Conservation (phyloP, 2,329 filamentous ascomycete genomes). For the Pseudogymnoascus sp. region DNA sequence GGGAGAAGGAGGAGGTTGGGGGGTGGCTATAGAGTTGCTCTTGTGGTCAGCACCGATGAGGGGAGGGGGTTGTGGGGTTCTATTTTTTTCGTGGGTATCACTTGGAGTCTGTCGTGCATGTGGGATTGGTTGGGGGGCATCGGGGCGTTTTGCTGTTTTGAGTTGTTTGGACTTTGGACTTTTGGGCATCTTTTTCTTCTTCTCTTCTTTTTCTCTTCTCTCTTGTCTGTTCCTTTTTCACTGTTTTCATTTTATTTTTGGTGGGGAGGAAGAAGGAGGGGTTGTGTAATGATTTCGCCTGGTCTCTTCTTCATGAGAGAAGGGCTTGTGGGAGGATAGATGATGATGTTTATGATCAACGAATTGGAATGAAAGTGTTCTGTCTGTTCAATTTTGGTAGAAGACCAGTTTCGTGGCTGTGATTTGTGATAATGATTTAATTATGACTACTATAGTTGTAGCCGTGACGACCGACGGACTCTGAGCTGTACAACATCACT, state of each 20-base stretch:
- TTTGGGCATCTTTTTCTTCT: background rate
- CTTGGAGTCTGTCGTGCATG: background rate
- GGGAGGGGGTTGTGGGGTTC: background rate
- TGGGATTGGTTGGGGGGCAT: background rate
- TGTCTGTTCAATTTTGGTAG: background rate
- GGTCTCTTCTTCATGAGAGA: background rate
- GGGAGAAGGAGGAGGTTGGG: slow-evolving; percentile 8
- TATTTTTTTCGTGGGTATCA: background rate
- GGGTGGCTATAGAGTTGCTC: slow-evolving; percentile 10
- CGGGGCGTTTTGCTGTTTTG: background rate
- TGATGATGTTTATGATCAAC: slow-evolving; percentile 1
- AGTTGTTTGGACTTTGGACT: background rate
- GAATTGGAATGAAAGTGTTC: background rate
- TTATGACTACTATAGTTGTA: background rate
- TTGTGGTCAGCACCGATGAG: background rate
- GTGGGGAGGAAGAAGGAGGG: background rate
- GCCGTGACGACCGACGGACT: background rate
- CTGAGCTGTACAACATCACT: background rate
- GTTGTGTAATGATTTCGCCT: slow-evolving; percentile 4
- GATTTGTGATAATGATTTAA: background rate
- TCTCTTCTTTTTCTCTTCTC: background rate
- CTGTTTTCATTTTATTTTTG: background rate
- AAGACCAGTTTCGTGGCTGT: background rate
- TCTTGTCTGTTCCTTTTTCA: slow-evolving; percentile 1
- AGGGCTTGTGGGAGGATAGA: background rate